Base-by-base conservation (phyloP, 2,329 filamentous ascomycete species). In the Elsinoe ampelina region DNA sequence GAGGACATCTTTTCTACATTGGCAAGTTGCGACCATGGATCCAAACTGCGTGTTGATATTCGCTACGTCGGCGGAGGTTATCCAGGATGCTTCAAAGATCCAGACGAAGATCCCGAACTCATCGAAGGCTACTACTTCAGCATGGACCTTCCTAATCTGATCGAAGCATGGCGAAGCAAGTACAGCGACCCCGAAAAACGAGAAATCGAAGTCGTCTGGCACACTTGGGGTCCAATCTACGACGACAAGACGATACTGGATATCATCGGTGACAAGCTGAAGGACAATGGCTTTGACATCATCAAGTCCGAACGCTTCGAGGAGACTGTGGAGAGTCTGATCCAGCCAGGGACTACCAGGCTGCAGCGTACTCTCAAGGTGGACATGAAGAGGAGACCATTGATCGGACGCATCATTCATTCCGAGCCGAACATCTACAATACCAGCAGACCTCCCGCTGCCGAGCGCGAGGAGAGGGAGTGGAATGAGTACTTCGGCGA, bases 1-100 rank as follows among this genome's bases (percentile, higher is more conserved):
- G 54, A 56, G 17, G 54, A 56, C n/a, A 19, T 56, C 20, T 56
- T 56, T 41, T 35, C 39, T 17, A 42, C 41, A 5, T 13, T 56
- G 6, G 17, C 38, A 10, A n/a, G 42, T 7, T 42, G 39, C 13
- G 36, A 17, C 5, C 13, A 48, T 11, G 54, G 38, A 20, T 34
- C 38, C 12, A 42, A 42, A 26, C 3, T 55, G 17, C 19, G 22
- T n/a, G 7, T 56, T 3, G 12, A 56, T 11, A 6, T 56, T 5
- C 42, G 32, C 17, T 38, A 47, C 26, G 32, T 56, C 2, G 54
- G 54, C 7, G 42, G 32, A 10, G 54, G 54, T 5, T 48, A 19
- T 19, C 54, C 54, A 13, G 54, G 54, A n/a, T 36, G 32, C n/a
- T 52, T 52, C 12, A 26, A 45, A 35, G 36, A 55, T 11, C 54